Conservation (phyloP, 1,139 yeast genomes). For the Candida tetrigidarum region DNA sequence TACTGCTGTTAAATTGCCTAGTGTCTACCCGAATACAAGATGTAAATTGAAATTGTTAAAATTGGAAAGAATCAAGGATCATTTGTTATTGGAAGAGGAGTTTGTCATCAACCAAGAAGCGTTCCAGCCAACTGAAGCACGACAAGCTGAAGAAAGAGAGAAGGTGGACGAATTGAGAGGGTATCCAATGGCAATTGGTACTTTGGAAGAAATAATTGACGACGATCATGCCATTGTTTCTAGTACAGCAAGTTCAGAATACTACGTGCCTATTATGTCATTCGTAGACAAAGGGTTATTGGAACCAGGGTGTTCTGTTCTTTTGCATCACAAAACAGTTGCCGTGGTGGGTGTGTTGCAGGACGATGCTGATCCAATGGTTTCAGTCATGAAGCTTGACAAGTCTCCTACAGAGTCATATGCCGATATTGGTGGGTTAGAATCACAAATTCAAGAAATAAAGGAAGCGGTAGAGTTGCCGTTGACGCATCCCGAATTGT, state of each 20-base stretch:
- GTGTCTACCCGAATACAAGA: conserved; percentile 89
- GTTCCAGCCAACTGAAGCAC: conserved; percentile 94
- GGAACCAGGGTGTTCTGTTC: conserved; percentile 98
- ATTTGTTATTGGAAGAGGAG: conserved; percentile 91
- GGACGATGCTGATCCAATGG: conserved; percentile 98
- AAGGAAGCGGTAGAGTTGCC: conserved; percentile 99
- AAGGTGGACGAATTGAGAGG: conserved; percentile 97
- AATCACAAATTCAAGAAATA: conserved; percentile 94
- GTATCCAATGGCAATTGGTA: conserved; percentile 95
- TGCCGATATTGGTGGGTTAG: conserved; percentile 98
- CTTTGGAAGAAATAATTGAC: conserved; percentile 94
- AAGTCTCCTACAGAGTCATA: conserved; percentile 97
- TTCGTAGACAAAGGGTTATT: conserved; percentile 95
- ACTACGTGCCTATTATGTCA: conserved; percentile 94
- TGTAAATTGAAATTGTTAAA: conserved; percentile 89
- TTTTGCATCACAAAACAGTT: conserved; percentile 93
- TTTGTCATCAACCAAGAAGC: conserved; percentile 95
- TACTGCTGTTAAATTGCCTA: conserved; percentile 84
- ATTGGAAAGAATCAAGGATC: conserved; percentile 97
- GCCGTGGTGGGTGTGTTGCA: conserved; percentile 92
- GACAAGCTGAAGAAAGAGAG: conserved; percentile 94
- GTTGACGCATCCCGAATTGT: conserved; percentile 94
- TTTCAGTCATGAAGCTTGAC: conserved; percentile 95
- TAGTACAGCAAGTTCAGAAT: conserved; percentile 95
- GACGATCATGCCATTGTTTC: conserved; percentile 99